phyloP scores from a whole-genome alignment of 2,329 filamentous ascomycete genomes.

The Aspergillus tubingensis region DNA sequence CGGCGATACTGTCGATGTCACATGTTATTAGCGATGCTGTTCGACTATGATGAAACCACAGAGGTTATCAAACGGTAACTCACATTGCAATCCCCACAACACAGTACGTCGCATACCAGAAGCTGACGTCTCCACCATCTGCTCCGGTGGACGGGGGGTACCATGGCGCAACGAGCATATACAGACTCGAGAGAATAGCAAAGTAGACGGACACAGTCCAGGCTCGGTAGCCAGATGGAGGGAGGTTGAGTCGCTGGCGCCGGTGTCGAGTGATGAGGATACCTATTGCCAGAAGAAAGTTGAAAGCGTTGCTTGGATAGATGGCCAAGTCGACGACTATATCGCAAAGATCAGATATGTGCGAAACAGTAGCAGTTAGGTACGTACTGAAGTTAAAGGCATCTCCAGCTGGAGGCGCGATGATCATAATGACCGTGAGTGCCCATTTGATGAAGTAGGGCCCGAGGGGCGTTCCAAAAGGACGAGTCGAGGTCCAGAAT shows the following conservation, averaged over 20 bases:
- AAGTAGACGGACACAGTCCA: constrained; percentile 63
- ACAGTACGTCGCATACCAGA: constrained; percentile 73
- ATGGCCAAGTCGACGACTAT: constrained; percentile 60
- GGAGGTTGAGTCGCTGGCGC: constrained; percentile 54
- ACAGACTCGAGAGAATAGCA: constrained; percentile 61
- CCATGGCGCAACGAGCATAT: constrained; percentile 70
- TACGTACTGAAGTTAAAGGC: constrained; percentile 62
- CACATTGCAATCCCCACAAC: constrained; percentile 66
- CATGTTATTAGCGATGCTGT: neutral
- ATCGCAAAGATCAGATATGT: neutral
- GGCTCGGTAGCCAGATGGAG: constrained; percentile 55
- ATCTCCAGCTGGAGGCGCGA: constrained; percentile 63
- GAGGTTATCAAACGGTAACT: constrained; percentile 34
- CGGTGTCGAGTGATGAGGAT: constrained; percentile 60
- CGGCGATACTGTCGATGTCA: constrained; percentile 44
- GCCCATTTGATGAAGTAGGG: constrained; percentile 61
- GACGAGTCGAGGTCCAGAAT: constrained; percentile 65
- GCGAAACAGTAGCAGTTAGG: neutral
- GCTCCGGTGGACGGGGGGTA: constrained; percentile 64
- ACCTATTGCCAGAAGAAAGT: constrained; percentile 58
- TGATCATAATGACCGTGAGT: constrained; percentile 61
- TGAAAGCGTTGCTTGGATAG: constrained; percentile 63
- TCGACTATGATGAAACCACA: neutral
- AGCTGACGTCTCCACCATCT: constrained; percentile 66
- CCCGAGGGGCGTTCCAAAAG: constrained; percentile 64